phyloP scores from a whole-genome alignment of 192 early-diverging fungal genomes.

The Coemansia sp. region DNA sequence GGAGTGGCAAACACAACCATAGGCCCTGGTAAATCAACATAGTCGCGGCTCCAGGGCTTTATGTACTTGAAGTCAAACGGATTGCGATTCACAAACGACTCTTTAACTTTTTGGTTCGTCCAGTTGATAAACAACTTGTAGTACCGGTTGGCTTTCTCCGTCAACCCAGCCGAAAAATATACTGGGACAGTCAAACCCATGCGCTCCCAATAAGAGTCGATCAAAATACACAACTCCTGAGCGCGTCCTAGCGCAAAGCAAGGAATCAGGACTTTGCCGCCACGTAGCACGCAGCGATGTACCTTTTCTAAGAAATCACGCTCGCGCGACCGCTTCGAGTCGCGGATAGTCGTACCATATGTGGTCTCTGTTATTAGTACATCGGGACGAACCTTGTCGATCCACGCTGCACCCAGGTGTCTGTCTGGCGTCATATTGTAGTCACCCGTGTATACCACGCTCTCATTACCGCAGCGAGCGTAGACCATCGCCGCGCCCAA shows the following conservation, averaged over 20 bases:
- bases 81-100: conserved; percentile 88
- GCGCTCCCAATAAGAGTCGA: conserved; percentile 94
- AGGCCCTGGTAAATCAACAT: conserved; percentile 76
- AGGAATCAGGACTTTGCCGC: conserved; percentile 92
- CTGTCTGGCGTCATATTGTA: conserved; percentile 90
- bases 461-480: conserved; percentile 66
- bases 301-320: conserved; percentile 91
- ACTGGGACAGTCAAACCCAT: conserved; percentile 88
- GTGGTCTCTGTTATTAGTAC: conserved; percentile 96
- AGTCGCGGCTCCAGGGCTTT: conserved; percentile 72
- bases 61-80: conserved; percentile 98
- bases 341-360: conserved; percentile 94
- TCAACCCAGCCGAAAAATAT: conserved; percentile 94
- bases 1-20: conserved; percentile 97
- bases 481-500: conserved; percentile 98
- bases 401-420: conserved; percentile 95
- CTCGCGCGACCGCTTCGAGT: conserved; percentile 90
- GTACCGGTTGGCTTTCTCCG: conserved; percentile 90
- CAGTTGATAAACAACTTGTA: conserved; percentile 98
- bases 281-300: conserved; percentile 69
- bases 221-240: conserved; percentile 94
- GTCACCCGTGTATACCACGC: conserved; percentile 83
- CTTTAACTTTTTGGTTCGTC: conserved; percentile 98
- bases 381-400: conserved; percentile 88
- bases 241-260: conserved; percentile 98